phyloP scores from a whole-genome alignment of 2,329 filamentous ascomycete species.

The Dactylella cylindrospora region DNA sequence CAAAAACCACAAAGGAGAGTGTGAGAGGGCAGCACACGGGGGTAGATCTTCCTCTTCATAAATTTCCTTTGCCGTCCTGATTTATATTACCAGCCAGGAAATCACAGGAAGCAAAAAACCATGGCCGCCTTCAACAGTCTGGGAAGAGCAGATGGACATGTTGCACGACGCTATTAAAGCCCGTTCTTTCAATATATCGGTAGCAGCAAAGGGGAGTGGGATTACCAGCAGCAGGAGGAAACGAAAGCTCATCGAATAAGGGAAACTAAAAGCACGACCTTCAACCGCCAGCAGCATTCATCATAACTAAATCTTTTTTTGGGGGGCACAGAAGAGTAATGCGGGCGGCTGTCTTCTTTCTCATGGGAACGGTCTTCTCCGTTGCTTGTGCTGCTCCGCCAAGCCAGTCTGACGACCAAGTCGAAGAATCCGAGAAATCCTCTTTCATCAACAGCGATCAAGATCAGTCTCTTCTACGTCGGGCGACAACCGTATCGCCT shows the following conservation, averaged over 20 bases:
- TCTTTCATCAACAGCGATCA: constrained; percentile 2
- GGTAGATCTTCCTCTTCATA: constrained; percentile 32
- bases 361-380: constrained; percentile 36
- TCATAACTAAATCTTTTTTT: too few species aligned
- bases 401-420: constrained; percentile 29
- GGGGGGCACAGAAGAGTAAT: constrained; percentile 16
- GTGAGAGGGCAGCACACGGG: constrained; percentile 34
- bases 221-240: constrained; percentile 36
- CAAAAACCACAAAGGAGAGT: constrained; percentile 26
- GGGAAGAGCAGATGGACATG: constrained; percentile 33
- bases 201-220: constrained; percentile 24
- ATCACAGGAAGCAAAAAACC: constrained; percentile 5
- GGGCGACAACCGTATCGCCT: constrained; percentile 26
- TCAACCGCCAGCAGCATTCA: too few species aligned
- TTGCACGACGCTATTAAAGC: constrained; percentile 42
- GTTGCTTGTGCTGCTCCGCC: constrained; percentile 35
- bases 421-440: constrained; percentile 14
- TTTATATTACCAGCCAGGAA: constrained; percentile 41
- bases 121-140: constrained; percentile 41
- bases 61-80: constrained; percentile 29
- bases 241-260: constrained; percentile 10
- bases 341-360: constrained; percentile 22
- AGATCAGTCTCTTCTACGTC: constrained; percentile 13
- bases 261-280: too few species aligned
- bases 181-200: constrained; percentile 17